Base-by-base conservation (phyloP, 148 eudicot species). In the Vaccinium corymbosum region DNA sequence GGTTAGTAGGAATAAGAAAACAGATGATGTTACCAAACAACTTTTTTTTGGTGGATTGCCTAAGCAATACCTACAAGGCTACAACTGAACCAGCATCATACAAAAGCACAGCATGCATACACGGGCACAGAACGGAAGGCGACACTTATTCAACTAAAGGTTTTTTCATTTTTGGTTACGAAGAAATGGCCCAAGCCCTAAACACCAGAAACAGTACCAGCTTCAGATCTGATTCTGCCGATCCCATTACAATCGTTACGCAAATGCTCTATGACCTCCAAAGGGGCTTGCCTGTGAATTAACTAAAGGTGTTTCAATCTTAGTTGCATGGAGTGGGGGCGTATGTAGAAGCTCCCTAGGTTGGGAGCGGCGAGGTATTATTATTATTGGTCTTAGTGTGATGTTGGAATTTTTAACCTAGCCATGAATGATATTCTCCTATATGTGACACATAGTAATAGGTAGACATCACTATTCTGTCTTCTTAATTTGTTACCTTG, bases 1-100 rank as follows among this genome's bases (percentile, higher is more conserved):
- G 48, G 51, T 35, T 61, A 61, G 10, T 11, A 46, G 70, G 73
- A 6, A 62, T 57, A 62, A 81, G 20, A 80, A 80, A 5, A 38
- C 22, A 29, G 61, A 62, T 20, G 83, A 80, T 62, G 55, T 46
- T 42, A 80, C 35, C n/a, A 49, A 81, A 64, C 71, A 46, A 57
- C n/a, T 52, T 49, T 46, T 59, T 50, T 48, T 75, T 20, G 52
- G 14, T 48, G 51, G 20, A 29, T 66, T 25, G 14, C 70, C 77
- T 48, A 49, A 68, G 76, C 59, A 16, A 50, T 50, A 50, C 61
- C 42, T 29, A 27, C 22, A 4, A 35, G 38, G 38, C 38, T 35
- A 35, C 38, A 32, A 25, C 12, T n/a, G 27, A 48, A 13, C 9
- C 70, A 78, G 12, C 38, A 35, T 35, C 38, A 2, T 35, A 35